Evolutionary conservation across 2,329 filamentous ascomycete species (phyloP), one percentile per base, ranked within the genome.

Genomic region (Penicillium sp.): DNA sequence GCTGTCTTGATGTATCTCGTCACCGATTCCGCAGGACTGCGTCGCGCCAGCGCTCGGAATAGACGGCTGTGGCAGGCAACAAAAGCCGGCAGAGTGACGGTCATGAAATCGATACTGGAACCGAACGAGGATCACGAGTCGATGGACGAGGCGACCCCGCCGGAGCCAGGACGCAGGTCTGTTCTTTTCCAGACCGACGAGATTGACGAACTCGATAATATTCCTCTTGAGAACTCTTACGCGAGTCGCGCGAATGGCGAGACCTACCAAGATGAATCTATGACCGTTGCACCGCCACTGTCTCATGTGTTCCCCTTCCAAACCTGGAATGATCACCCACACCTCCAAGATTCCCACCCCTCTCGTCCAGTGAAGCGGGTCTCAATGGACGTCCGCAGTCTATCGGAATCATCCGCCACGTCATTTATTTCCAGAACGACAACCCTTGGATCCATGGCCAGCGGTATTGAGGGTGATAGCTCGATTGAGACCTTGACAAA

Each of bases 301-400:
- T 80, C 86, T 44, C 92, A 97, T 64, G 90, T 97, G 1, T 96
- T 96, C 60, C 92, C 91, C 0, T 97, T 95, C 55, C 88, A 95
- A 65, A 80, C 79, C 47, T 80, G 81, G 52, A 68, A 72, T 36
- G 77, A 63, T 28, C 64, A 67, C 2, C 73, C 75, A 16, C 67
- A 73, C 5, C 68, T 69, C 41, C 65, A 68, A 35, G 67, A 68
- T 12, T 69, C 74, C 2, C 33, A 39, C 16, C 22, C 27, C 3
- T 64, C 71, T 4, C 82, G 81, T 50, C 81, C 79, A 58, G 72
- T 80, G 30, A 95, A 93, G 68, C 89, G 80, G 58, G 92, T 97
- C 0, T 88, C 89, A 0, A 87, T 96, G 87, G 89, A 95, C 64
- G 87, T 87, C 13, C 78, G 90, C 57, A 96, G 92, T 61, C 80